Evolutionary conservation across 345 rosid species (phyloP).

Genomic region (Streptanthus diversifolius): DNA sequence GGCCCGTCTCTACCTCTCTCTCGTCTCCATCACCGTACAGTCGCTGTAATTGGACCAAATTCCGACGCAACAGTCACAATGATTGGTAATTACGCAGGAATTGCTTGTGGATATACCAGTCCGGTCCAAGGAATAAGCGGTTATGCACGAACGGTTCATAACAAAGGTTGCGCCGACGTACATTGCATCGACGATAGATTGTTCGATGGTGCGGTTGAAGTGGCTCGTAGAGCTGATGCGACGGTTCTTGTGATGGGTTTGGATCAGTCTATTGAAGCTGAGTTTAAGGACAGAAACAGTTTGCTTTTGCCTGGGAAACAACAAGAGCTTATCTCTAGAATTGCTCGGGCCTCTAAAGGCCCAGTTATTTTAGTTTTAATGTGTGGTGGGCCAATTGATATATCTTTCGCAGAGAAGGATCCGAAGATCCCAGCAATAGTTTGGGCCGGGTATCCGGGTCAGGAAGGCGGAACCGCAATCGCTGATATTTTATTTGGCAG

Average conservation of each 20-base stretch:
- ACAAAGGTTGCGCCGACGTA: constrained; percentile 62
- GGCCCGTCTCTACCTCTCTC: constrained; percentile 64
- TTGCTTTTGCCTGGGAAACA: constrained; percentile 77
- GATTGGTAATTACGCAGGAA: constrained; percentile 97
- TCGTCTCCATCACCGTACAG: constrained; percentile 41
- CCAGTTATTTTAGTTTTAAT: constrained; percentile 66
- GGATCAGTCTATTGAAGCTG: constrained; percentile 86
- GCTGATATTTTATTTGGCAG: constrained; percentile 73
- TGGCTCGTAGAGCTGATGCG: constrained; percentile 56
- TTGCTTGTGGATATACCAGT: constrained; percentile 73
- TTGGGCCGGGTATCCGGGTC: constrained; percentile 98
- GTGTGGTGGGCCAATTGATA: constrained; percentile 85
- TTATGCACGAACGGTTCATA: constrained; percentile 50
- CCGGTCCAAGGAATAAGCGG: constrained; percentile 60
- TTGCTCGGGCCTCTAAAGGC: constrained; percentile 59
- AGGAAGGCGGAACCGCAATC: constrained; percentile 83
- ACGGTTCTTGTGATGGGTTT: constrained; percentile 84
- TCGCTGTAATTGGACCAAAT: constrained; percentile 85
- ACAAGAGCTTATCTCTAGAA: constrained; percentile 57
- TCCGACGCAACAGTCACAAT: constrained; percentile 69
- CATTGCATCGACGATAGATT: constrained; percentile 52
- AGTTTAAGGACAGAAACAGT: constrained; percentile 59
- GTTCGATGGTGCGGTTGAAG: constrained; percentile 48
- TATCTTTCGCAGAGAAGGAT: constrained; percentile 60
- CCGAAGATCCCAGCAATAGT: constrained; percentile 50